phyloP scores from a whole-genome alignment of 805 yeast genomes.

The Phaffomyces antillensis region DNA sequence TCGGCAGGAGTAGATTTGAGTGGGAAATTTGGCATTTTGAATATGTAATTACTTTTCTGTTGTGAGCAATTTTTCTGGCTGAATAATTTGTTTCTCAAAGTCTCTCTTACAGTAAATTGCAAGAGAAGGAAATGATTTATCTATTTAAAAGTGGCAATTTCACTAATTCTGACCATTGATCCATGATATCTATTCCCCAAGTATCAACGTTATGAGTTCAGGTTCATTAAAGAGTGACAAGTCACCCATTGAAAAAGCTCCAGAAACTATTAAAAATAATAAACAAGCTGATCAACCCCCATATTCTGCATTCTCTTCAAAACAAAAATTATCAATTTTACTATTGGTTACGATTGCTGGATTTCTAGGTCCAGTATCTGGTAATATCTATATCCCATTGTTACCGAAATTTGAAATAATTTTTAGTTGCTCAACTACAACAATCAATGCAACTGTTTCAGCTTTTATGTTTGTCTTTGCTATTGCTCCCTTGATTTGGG shows the following conservation, averaged over 20 bases:
- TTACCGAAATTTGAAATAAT: conserved; percentile 37
- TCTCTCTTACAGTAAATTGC: no score
- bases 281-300: neutral
- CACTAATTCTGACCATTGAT: no score
- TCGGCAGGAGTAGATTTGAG: no score
- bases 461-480: conserved; percentile 52
- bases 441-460: conserved; percentile 49
- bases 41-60: no score
- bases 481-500: conserved; percentile 50
- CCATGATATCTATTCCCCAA: no score
- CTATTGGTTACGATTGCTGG: conserved; percentile 41
- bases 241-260: neutral
- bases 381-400: conserved; percentile 51
- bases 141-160: no score
- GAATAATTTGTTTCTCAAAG: no score
- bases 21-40: no score
- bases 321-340: conserved; percentile 29
- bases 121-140: no score
- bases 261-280: neutral
- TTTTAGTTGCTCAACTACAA: conserved; percentile 33
- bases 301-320: conserved; percentile 29
- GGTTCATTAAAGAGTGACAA: neutral
- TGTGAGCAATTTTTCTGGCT: no score
- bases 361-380: conserved; percentile 49
- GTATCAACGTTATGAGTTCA: no score